phyloP scores from a whole-genome alignment of 139 green algal genomes.

The Closterium sp. region DNA sequence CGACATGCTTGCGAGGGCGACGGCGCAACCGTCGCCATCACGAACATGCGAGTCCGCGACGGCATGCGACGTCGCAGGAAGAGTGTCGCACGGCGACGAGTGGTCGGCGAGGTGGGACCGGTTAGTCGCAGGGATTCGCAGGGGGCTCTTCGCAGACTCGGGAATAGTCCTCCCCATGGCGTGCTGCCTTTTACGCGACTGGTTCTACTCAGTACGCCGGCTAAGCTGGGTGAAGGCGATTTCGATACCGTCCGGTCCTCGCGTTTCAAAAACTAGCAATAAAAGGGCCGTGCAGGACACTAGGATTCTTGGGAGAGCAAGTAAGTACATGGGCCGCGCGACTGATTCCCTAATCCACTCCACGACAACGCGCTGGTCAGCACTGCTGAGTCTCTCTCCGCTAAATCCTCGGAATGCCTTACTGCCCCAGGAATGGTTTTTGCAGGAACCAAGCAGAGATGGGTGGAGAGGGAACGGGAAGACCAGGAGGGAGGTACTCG shows the following conservation, averaged over 20 bases:
- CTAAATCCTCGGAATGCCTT: background rate
- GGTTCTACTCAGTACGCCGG: background rate
- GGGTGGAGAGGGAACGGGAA: background rate
- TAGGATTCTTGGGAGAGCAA: too few relatives aligned
- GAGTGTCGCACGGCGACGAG: background rate
- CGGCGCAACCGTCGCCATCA: background rate
- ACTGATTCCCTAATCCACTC: too few relatives aligned
- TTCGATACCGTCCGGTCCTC: too few relatives aligned
- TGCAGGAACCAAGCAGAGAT: background rate
- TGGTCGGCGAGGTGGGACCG: background rate
- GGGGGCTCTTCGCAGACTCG: background rate
- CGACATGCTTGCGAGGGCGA: background rate
- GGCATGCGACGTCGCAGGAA: background rate
- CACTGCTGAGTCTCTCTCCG: too few relatives aligned
- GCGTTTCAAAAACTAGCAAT: too few relatives aligned
- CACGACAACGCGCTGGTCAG: too few relatives aligned
- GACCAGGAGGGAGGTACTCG: background rate
- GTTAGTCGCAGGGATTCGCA: background rate
- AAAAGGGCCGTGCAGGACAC: too few relatives aligned
- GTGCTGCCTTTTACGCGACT: background rate
- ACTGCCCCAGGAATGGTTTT: background rate
- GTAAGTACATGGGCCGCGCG: too few relatives aligned
- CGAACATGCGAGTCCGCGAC: background rate
- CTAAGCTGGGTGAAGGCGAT: background rate
- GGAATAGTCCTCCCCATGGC: background rate